Evolutionary conservation across 345 rosid species (phyloP), one percentile per base, ranked within the genome.

Genomic region (Lepidium africanum): DNA sequence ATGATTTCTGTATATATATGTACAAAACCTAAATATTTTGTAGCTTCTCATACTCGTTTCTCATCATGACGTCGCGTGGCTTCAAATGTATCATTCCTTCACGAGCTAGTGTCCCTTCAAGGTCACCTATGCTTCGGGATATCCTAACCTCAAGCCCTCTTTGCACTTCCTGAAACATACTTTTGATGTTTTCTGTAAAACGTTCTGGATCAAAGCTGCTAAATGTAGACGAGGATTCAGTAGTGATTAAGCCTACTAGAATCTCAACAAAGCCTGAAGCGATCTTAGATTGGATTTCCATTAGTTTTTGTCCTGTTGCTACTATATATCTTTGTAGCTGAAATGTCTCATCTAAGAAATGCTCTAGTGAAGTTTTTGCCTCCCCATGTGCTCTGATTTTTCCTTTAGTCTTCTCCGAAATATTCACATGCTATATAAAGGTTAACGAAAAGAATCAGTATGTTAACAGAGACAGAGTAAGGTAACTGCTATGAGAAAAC

Each of bases 91-190:
- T 81, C 80, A 94, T 94, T 37, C 96, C 99, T 12, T 94, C 90
- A 35, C 95, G 83, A 70, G 99, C 97, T 48, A 94, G 56, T 19
- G 97, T 87, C 3, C 96, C 96, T 69, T 80, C 96, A 54, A 94
- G 84, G 58, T 94, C 97, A 49, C 97, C 99, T 1, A 91, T 91
- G 42, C 81, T 84, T 73, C 92, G 78, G 40, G 97, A 82, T 78
- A 91, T 94, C 49, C 93, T 85, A 67, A 94, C 91, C 76, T 89
- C 99, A 13, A 91, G 84, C 39, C 97, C 96, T 66, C 96, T 84
- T 37, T 94, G 99, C 64, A 94, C 85, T 64, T 94, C 97, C 65
- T 83, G 90, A 58, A 89, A 87, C 42, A 91, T 74, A 46, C 75
- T 70, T 80, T 73, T 84, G 10, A 89, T 53, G 48, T 73, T 82